Conservation (phyloP, 768 basidiomycete species). For the Gloeostereum incarnatum region DNA sequence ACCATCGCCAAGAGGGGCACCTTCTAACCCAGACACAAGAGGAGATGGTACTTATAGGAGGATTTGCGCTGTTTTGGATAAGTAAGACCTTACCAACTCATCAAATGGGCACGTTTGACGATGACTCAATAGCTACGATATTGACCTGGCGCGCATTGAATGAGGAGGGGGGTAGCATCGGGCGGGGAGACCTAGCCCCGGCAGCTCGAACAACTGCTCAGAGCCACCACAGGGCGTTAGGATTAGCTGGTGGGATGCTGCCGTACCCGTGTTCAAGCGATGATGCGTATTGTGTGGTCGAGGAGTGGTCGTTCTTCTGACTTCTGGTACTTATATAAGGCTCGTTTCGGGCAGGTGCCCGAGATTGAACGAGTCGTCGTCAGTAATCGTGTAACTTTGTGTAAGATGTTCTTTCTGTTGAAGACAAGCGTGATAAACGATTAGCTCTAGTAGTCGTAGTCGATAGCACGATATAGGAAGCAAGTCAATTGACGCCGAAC, state of each 20-base stretch:
- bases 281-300: conserved; percentile 60
- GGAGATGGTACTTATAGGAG: conserved; percentile 62
- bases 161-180: conserved; percentile 16
- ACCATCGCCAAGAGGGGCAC: conserved; percentile 52
- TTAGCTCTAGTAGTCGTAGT: too few relatives aligned
- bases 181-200: neutral
- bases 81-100: conserved; percentile 32
- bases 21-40: conserved; percentile 64
- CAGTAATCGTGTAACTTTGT: too few relatives aligned
- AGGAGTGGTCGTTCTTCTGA: conserved; percentile 52
- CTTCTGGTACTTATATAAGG: too few relatives aligned
- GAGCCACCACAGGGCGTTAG: conserved; percentile 7
- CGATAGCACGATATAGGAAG: too few relatives aligned
- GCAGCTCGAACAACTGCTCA: neutral
- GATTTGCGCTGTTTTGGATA: conserved; percentile 69
- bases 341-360: too few relatives aligned
- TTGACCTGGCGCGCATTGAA: conserved; percentile 35
- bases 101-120: neutral
- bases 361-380: too few relatives aligned
- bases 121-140: conserved; percentile 21
- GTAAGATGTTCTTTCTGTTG: too few relatives aligned
- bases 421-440: too few relatives aligned
- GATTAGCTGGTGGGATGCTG: conserved; percentile 15
- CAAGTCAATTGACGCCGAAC: too few relatives aligned
- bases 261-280: conserved; percentile 51